Conservation (phyloP, 2,329 filamentous ascomycete genomes). For the Sclerotinia borealis region DNA sequence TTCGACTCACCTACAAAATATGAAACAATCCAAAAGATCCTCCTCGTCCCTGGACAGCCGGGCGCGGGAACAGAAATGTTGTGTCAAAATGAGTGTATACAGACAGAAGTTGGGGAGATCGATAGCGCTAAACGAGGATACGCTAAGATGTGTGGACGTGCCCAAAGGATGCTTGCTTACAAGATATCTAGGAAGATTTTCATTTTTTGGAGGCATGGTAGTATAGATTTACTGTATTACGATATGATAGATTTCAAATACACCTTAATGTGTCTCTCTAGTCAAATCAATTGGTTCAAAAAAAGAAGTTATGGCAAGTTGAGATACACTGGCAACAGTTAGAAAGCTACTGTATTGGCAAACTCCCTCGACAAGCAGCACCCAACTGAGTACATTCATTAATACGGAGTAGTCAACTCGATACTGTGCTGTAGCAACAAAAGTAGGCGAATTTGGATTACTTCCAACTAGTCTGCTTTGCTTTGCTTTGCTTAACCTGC, state of each 20-base stretch:
- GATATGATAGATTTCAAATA: constrained; percentile 8
- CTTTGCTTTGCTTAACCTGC: too few species aligned
- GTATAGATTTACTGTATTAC: not conserved
- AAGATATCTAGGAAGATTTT: constrained; percentile 9
- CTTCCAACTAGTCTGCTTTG: not conserved
- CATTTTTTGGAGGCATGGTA: not conserved
- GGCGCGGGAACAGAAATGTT: constrained; percentile 12
- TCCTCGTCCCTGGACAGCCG: constrained; percentile 14
- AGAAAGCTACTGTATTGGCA: not conserved
- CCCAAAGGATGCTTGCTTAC: constrained; percentile 10
- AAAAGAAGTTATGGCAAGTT: not conserved
- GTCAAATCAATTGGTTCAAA: not conserved
- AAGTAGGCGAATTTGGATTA: not conserved
- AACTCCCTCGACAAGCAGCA: not conserved
- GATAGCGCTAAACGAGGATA: constrained; percentile 13
- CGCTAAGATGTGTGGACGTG: constrained; percentile 10
- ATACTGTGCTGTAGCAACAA: too few species aligned
- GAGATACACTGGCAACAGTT: not conserved
- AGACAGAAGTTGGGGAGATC: constrained; percentile 7
- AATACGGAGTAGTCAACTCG: not conserved
- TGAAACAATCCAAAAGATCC: constrained; percentile 13
- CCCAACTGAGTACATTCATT: not conserved
- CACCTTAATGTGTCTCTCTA: not conserved
- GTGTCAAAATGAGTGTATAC: constrained; percentile 12
- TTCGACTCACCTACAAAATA: constrained; percentile 12